These are phyloP conservation scores for Peronospora belbahrii DNA, from an alignment of 352 stramenopile species.

Conservation along the genomic window DNA sequence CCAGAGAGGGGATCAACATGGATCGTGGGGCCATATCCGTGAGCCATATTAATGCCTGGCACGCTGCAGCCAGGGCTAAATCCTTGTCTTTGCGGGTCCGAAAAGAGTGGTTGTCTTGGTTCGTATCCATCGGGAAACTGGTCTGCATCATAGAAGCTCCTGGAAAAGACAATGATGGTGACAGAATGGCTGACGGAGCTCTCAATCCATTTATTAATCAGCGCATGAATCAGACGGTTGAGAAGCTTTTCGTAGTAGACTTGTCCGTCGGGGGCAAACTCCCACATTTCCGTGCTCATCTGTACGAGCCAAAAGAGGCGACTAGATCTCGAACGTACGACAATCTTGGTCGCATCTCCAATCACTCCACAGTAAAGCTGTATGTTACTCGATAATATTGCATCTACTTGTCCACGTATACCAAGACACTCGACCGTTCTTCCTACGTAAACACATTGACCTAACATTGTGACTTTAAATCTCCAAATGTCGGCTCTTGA, in stretches of 20 bases:
- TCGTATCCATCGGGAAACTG: constrained; percentile 61
- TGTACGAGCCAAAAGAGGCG: constrained; percentile 97
- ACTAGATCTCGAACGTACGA: constrained; percentile 90
- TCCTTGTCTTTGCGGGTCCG: constrained; percentile 37
- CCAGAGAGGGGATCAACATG: constrained; percentile 48
- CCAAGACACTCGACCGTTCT: constrained; percentile 55
- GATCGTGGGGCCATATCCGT: constrained; percentile 48
- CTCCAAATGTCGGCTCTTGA: constrained; percentile 87
- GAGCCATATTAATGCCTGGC: constrained; percentile 22
- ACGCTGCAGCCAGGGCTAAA: constrained; percentile 30
- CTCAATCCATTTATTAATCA: constrained; percentile 83
- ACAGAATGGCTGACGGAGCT: constrained; percentile 85
- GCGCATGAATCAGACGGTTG: constrained; percentile 55
- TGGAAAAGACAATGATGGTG: constrained; percentile 89
- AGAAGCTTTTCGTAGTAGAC: constrained; percentile 91
- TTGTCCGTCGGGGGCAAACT: constrained; percentile 80
- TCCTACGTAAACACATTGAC: constrained; percentile 70
- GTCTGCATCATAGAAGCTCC: constrained; percentile 76
- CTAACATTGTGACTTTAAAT: constrained; percentile 75
- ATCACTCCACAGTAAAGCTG: constrained; percentile 89
- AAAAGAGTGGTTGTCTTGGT: constrained; percentile 33
- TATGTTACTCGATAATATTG: constrained; percentile 66
- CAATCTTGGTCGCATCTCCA: constrained; percentile 94
- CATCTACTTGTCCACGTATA: constrained; percentile 89
- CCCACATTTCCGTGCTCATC: constrained; percentile 93